These are phyloP conservation scores for Abortiporus biennis DNA, from an alignment of 1,284 basidiomycete genomes.

Conservation along the genomic window DNA sequence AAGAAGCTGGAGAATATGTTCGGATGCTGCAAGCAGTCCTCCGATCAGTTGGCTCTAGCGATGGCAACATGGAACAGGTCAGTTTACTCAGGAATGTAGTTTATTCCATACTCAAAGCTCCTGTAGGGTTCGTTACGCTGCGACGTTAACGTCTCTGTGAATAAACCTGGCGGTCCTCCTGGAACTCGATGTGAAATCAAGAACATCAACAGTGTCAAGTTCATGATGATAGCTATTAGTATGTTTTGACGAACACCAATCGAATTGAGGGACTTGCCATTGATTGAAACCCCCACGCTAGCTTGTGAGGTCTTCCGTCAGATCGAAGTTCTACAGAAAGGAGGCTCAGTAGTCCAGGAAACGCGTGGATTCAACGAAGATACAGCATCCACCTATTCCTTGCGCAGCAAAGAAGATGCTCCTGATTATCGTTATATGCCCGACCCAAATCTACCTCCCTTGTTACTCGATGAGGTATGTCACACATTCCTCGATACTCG, in stretches of 20 bases:
- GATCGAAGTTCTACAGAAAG: constrained; percentile 49
- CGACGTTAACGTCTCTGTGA: constrained; percentile 94
- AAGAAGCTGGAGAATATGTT: constrained; percentile 90
- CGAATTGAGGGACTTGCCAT: constrained; percentile 2
- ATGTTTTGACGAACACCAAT: constrained; percentile 20
- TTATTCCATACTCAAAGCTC: neutral
- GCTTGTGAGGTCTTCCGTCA: constrained; percentile 72
- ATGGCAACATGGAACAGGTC: constrained; percentile 98
- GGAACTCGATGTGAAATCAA: constrained; percentile 96
- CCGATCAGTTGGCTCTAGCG: constrained; percentile 81
- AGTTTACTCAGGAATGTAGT: constrained; percentile 11
- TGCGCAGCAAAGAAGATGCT: constrained; percentile 90
- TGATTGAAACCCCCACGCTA: constrained; percentile 17
- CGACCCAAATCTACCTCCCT: constrained; percentile 85
- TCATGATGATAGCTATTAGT: constrained; percentile 87
- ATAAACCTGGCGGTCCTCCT: constrained; percentile 52
- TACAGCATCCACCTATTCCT: constrained; percentile 72
- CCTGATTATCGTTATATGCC: constrained; percentile 99
- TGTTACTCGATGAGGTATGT: constrained; percentile 59
- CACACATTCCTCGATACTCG: neutral
- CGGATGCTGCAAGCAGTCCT: constrained; percentile 79
- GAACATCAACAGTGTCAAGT: constrained; percentile 91
- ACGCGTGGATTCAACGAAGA: constrained; percentile 90
- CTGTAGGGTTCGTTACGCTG: constrained; percentile 86
- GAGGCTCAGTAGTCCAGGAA: constrained; percentile 64